Evolutionary conservation across 768 basidiomycete genomes (phyloP).

Genomic region (Trametes cingulata): DNA sequence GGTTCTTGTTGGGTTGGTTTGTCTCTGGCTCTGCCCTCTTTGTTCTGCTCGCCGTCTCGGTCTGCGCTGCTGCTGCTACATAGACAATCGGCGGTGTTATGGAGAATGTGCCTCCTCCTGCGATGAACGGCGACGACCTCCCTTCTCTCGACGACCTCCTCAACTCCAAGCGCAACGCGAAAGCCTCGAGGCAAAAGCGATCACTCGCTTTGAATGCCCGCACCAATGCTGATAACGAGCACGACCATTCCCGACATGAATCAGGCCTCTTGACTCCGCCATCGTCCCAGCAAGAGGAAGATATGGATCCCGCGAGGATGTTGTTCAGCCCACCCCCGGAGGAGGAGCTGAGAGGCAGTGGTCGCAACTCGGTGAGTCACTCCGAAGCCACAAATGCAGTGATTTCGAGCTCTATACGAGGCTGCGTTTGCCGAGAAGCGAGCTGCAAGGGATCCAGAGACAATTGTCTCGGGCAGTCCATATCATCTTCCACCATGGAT

Average conservation of each 20-base stretch:
- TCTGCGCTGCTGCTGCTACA: not conserved
- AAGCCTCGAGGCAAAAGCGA: constrained; percentile 26
- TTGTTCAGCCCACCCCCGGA: constrained; percentile 66
- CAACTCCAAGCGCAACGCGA: constrained; percentile 18
- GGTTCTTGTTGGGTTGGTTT: constrained; percentile 3
- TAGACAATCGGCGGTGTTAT: constrained; percentile 4
- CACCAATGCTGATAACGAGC: constrained; percentile 14
- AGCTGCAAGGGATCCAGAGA: no score
- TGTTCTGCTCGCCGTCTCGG: not conserved
- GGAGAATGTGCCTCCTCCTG: constrained; percentile 18
- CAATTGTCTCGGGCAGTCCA: no score
- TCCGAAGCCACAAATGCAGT: constrained; percentile 20
- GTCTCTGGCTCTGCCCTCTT: not conserved
- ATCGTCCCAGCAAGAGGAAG: constrained; percentile 27
- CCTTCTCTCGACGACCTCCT: constrained; percentile 20
- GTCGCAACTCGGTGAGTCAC: constrained; percentile 27
- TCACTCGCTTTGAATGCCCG: constrained; percentile 8
- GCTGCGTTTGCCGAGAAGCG: no score
- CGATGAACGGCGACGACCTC: constrained; percentile 15
- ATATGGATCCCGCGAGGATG: constrained; percentile 29
- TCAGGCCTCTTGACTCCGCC: constrained; percentile 32
- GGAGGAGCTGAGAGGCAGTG: constrained; percentile 41
- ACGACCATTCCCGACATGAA: constrained; percentile 5
- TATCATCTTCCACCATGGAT: no score
- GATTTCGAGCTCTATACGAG: not conserved